These are phyloP conservation scores for Penicillium corylophilum DNA, from an alignment of 2,329 filamentous ascomycete genomes.

Conservation along the genomic window DNA sequence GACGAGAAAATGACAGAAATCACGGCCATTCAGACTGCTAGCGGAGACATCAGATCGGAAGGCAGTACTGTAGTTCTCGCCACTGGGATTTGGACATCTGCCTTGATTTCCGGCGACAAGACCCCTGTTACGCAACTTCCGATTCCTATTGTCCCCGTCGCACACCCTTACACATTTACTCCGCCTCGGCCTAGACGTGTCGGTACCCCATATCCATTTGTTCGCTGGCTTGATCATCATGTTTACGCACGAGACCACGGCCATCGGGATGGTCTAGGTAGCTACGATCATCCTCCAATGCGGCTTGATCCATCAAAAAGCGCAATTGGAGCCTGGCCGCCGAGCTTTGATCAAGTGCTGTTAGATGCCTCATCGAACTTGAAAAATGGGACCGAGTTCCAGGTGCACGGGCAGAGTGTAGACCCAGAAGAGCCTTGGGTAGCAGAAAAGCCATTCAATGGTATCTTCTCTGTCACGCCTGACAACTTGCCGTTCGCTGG, in stretches of 20 bases:
- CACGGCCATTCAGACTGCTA: constrained; percentile 11
- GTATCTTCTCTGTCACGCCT: constrained; percentile 37
- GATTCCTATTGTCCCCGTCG: constrained; percentile 35
- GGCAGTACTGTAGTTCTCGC: constrained; percentile 28
- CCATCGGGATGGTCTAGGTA: constrained; percentile 32
- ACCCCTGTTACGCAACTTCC: constrained; percentile 17
- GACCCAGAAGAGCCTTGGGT: background rate
- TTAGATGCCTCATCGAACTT: constrained; percentile 12
- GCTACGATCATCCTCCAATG: constrained; percentile 33
- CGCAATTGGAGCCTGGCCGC: constrained; percentile 24
- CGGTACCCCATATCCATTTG: constrained; percentile 26
- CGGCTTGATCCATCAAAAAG: constrained; percentile 17
- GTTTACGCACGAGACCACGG: constrained; percentile 39
- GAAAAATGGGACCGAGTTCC: constrained; percentile 13
- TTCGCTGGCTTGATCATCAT: constrained; percentile 38
- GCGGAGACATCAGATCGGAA: constrained; percentile 19
- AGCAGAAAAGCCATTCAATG: constrained; percentile 28
- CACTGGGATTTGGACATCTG: constrained; percentile 33
- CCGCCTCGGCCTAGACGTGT: constrained; percentile 17
- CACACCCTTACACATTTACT: constrained; percentile 38
- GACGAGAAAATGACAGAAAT: background rate
- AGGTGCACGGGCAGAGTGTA: constrained; percentile 15
- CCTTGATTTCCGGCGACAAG: constrained; percentile 9
- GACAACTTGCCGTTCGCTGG: constrained; percentile 37
- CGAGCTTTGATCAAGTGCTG: constrained; percentile 22